phyloP scores from a whole-genome alignment of 805 yeast species.

The Kodamaea kaohsiungensis region DNA sequence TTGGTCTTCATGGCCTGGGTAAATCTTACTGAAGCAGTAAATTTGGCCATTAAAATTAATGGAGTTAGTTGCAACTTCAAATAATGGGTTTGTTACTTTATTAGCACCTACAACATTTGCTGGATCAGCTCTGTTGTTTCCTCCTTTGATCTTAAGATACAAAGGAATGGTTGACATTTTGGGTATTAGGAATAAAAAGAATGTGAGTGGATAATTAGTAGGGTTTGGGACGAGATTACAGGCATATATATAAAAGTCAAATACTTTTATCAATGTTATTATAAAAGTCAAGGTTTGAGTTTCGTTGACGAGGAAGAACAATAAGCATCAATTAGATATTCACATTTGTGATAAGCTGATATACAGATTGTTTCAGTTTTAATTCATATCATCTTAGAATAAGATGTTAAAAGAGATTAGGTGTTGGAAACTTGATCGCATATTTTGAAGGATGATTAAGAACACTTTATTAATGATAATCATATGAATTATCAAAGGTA shows the following conservation, averaged over 20 bases:
- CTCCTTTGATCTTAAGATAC: conserved; percentile 27
- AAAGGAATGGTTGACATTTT: conserved; percentile 19
- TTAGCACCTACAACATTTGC: neutral
- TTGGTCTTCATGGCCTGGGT: neutral
- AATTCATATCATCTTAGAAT: neutral
- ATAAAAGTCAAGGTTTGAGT: neutral
- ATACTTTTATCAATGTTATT: neutral
- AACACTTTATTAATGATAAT: no score
- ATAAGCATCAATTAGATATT: neutral
- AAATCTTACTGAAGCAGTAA: conserved; percentile 26
- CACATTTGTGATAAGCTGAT: neutral
- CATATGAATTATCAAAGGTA: neutral
- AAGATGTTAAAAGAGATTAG: neutral
- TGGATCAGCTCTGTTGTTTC: neutral
- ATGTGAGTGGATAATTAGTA: neutral
- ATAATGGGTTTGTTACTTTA: neutral
- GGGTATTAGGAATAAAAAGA: neutral
- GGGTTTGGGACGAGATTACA: neutral
- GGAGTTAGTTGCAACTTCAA: conserved; percentile 11
- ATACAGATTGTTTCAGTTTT: neutral
- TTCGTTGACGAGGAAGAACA: neutral
- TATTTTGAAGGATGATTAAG: no score
- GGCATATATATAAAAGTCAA: neutral
- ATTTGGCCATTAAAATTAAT: conserved; percentile 21
- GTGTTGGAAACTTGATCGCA: no score